These are phyloP conservation scores for Penicillium hordei DNA, from an alignment of 2,329 filamentous ascomycete genomes.

Conservation along the genomic window DNA sequence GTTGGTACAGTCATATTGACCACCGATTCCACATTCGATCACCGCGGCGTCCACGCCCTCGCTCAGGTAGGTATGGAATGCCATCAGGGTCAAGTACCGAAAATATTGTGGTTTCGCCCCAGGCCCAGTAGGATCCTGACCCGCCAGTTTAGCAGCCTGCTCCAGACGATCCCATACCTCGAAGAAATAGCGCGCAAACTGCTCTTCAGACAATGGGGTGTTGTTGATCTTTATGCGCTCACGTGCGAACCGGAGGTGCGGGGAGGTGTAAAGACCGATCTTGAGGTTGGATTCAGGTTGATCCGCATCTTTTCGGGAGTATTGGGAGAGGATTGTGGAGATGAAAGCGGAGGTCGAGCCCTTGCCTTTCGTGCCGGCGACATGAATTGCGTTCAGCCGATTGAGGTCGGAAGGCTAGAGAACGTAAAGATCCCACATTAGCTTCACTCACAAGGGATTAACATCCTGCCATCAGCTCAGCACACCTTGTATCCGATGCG, in stretches of 20 bases:
- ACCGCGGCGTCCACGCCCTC: conserved; percentile 77
- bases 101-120: conserved; percentile 85
- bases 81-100: conserved; percentile 84
- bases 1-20: conserved; percentile 91
- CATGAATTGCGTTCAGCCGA: conserved; percentile 67
- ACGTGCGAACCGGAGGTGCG: conserved; percentile 77
- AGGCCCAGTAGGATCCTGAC: conserved; percentile 51
- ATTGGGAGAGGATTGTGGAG: conserved; percentile 72
- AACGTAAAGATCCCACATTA: neutral
- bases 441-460: neutral
- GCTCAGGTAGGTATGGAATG: conserved; percentile 75
- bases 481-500: conserved; percentile 73
- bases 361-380: conserved; percentile 93
- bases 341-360: conserved; percentile 84
- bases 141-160: conserved; percentile 52
- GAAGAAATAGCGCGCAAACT: conserved; percentile 78
- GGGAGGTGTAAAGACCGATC: conserved; percentile 80
- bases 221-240: conserved; percentile 84
- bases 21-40: conserved; percentile 91
- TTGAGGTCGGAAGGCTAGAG: conserved; percentile 61
- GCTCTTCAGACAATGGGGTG: conserved; percentile 62
- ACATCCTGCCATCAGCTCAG: conserved; percentile 27
- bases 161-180: conserved; percentile 74
- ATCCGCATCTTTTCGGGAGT: conserved; percentile 41
- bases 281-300: conserved; percentile 46